Percentiles rank a stretch among this genome's conserved stretches.
Conservation (phyloP, 2,329 filamentous ascomycete species). For the Apiospora pterosperma region DNA sequence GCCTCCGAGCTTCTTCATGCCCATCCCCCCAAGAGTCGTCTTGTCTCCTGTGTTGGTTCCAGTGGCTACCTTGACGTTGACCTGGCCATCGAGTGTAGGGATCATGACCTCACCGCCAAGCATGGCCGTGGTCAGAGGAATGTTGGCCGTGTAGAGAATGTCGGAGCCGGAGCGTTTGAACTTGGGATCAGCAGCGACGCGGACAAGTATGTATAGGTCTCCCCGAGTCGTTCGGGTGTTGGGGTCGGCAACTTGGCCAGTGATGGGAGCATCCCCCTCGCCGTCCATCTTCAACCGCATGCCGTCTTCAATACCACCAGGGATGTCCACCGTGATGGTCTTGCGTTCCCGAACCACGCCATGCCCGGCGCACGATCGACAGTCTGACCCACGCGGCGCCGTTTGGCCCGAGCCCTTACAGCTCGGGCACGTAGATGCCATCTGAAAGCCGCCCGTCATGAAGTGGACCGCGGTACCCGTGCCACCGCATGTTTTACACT, state of each 20-base stretch:
- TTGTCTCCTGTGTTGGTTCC: constrained; percentile 91
- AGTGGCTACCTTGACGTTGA: constrained; percentile 86
- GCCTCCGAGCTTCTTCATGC: constrained; percentile 81
- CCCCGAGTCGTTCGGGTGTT: constrained; percentile 67
- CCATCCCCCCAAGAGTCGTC: constrained; percentile 84
- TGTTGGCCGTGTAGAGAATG: constrained; percentile 85
- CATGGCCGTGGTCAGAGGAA: constrained; percentile 89
- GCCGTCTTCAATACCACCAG: constrained; percentile 91
- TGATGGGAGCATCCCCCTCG: constrained; percentile 82
- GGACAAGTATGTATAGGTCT: constrained; percentile 87
- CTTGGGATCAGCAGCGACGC: constrained; percentile 83
- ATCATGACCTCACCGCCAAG: constrained; percentile 87
- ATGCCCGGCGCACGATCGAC: constrained; percentile 73
- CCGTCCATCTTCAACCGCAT: constrained; percentile 85
- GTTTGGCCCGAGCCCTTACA: constrained; percentile 77
- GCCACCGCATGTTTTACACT: constrained; percentile 80
- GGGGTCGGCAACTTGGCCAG: constrained; percentile 63
- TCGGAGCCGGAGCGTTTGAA: constrained; percentile 87
- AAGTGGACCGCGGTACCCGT: constrained; percentile 84
- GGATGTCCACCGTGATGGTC: constrained; percentile 86
- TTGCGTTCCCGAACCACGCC: constrained; percentile 82
- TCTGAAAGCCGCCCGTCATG: constrained; percentile 91
- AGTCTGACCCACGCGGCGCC: constrained; percentile 78
- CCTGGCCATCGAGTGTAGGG: constrained; percentile 85
- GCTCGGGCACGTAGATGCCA: constrained; percentile 81